Evolutionary conservation across 2,329 filamentous ascomycete species (phyloP).

Genomic region (Penicillium sp.): DNA sequence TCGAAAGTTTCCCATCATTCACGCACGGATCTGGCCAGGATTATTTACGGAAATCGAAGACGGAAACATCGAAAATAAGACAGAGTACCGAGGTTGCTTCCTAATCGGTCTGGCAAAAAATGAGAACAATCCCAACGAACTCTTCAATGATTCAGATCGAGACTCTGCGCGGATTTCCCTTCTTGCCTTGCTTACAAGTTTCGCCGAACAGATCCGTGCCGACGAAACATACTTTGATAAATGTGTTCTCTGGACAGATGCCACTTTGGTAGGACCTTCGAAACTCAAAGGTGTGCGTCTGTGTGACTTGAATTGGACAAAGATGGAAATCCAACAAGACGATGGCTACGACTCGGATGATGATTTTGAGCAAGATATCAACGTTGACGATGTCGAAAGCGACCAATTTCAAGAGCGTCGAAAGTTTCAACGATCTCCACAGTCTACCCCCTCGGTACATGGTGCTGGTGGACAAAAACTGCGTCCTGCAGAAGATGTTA

Average conservation of each 20-base stretch:
- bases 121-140: background rate
- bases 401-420: background rate
- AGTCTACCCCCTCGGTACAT: background rate
- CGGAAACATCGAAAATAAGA: slow-evolving; percentile 16
- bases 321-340: background rate
- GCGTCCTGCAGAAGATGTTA: slow-evolving; percentile 34
- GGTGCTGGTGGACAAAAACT: slow-evolving; percentile 10
- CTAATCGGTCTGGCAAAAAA: slow-evolving; percentile 52
- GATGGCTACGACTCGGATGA: slow-evolving; percentile 9
- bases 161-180: slow-evolving; percentile 44
- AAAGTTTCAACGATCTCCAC: background rate
- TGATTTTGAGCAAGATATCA: background rate
- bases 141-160: slow-evolving; percentile 33
- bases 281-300: slow-evolving; percentile 16
- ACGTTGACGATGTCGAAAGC: background rate
- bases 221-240: slow-evolving; percentile 34
- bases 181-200: slow-evolving; percentile 29
- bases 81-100: slow-evolving; percentile 59
- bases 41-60: slow-evolving; percentile 49
- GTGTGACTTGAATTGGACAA: slow-evolving; percentile 10
- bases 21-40: slow-evolving; percentile 60
- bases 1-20: slow-evolving; percentile 48
- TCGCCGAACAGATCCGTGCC: slow-evolving; percentile 31
- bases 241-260: slow-evolving; percentile 31
- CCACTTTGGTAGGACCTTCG: slow-evolving; percentile 24